phyloP scores from a whole-genome alignment of 2,329 filamentous ascomycete species.

The Colletotrichum sp. region DNA sequence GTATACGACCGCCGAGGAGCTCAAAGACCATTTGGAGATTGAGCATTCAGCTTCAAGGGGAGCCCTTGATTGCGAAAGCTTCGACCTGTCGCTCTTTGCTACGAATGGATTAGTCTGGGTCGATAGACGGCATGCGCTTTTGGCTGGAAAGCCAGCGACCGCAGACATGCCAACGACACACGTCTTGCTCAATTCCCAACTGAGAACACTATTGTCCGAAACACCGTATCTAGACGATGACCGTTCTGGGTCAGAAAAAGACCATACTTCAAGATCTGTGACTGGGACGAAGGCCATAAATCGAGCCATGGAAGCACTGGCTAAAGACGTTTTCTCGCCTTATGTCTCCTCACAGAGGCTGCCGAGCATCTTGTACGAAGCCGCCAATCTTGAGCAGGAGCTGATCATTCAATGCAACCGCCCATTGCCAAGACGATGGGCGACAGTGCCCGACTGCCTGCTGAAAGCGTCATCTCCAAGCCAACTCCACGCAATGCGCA shows the following conservation, averaged over 20 bases:
- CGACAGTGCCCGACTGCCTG: neutral
- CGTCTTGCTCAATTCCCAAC: neutral
- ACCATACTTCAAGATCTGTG: neutral
- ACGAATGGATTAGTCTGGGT: fast-evolving
- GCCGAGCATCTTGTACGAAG: neutral
- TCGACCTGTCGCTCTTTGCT: neutral
- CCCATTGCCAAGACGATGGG: neutral
- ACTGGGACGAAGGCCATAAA: neutral
- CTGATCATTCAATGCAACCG: neutral
- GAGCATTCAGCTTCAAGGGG: neutral
- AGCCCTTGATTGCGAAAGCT: neutral
- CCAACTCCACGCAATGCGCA: neutral
- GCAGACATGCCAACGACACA: neutral
- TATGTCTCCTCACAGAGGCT: neutral
- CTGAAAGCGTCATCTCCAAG: neutral
- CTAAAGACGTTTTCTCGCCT: neutral
- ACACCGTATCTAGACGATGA: neutral
- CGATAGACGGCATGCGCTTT: neutral
- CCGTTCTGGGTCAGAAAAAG: neutral
- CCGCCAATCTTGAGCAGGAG: neutral
- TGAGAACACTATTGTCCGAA: neutral
- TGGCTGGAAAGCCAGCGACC: neutral
- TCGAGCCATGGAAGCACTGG: neutral
- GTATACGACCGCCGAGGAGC: neutral
- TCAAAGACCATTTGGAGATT: neutral